Conservation (phyloP, 177 flowering plant species). For the Vitis hybrid region DNA sequence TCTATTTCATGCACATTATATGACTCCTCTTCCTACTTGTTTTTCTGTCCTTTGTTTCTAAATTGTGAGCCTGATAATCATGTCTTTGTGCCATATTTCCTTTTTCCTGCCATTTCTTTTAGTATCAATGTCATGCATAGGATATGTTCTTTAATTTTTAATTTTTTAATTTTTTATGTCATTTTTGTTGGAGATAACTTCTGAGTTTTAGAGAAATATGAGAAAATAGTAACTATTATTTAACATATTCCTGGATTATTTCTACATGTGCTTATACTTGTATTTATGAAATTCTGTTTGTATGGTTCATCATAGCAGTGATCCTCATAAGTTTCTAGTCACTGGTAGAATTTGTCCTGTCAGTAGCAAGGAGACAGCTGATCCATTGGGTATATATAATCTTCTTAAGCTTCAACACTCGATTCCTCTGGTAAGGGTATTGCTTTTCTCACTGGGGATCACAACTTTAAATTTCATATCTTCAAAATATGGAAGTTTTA, state of each 20-base stretch:
- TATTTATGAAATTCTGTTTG: neutral
- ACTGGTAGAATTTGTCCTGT: constrained; percentile 12
- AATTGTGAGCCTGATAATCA: no score
- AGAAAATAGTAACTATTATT: neutral
- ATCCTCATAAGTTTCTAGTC: constrained; percentile 34
- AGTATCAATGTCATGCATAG: no score
- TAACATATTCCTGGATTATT: neutral
- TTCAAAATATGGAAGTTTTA: neutral
- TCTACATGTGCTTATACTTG: neutral
- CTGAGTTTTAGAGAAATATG: no score
- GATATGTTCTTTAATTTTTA: no score
- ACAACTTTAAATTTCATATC: neutral
- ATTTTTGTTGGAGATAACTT: no score
- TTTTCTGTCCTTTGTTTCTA: no score
- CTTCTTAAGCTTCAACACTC: constrained; percentile 30
- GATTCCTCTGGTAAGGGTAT: constrained; percentile 31
- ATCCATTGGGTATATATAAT: constrained; percentile 25
- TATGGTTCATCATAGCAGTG: constrained; percentile 26
- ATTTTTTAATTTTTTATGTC: no score
- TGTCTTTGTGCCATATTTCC: no score
- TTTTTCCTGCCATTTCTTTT: no score
- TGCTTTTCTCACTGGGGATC: neutral
- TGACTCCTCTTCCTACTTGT: neutral
- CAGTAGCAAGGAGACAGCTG: neutral
- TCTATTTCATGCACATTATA: neutral